A percentile compares a stretch with the other conserved stretches of the same genome.
These are phyloP conservation scores for Maudiozyma humilis DNA, from an alignment of 1,139 yeast genomes.

Conservation along the genomic window DNA sequence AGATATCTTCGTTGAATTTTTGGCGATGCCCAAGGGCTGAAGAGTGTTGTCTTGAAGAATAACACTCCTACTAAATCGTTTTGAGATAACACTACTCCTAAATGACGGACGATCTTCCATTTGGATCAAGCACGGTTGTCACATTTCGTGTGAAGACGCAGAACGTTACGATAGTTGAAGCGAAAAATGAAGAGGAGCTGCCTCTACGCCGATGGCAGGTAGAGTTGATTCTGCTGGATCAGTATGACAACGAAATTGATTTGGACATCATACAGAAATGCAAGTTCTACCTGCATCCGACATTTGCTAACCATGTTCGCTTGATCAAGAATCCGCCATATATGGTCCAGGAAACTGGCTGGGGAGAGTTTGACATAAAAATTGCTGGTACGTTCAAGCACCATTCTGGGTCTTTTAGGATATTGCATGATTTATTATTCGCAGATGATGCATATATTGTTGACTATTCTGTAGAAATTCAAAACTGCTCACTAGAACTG, in stretches of 20 bases:
- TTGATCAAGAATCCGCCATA: slow-evolving; percentile 78
- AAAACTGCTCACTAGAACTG: slow-evolving; percentile 62
- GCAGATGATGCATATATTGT: slow-evolving; percentile 60
- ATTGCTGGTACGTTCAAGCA: slow-evolving; percentile 67
- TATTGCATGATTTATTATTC: slow-evolving; percentile 80
- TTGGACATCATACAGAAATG: slow-evolving; percentile 81
- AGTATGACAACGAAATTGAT: slow-evolving; percentile 70
- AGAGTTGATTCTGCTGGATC: slow-evolving; percentile 61
- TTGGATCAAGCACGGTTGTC: not conserved
- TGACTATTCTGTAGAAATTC: slow-evolving; percentile 66
- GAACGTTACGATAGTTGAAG: slow-evolving; percentile 61
- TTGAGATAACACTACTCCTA: too few relatives aligned
- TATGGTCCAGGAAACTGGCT: slow-evolving; percentile 80
- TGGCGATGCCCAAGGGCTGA: too few relatives aligned
- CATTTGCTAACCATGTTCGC: slow-evolving; percentile 79
- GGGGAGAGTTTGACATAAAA: slow-evolving; percentile 95
- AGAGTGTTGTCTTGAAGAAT: too few relatives aligned
- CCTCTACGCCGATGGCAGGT: slow-evolving; percentile 94
- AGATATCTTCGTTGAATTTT: too few relatives aligned
- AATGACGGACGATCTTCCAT: too few relatives aligned
- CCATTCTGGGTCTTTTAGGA: slow-evolving; percentile 70
- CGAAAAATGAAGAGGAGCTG: slow-evolving; percentile 65
- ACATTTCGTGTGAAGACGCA: slow-evolving; percentile 63
- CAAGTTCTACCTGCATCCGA: slow-evolving; percentile 84
- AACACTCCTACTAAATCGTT: too few relatives aligned